These are phyloP conservation scores for Arabidopsis arenosa DNA, from an alignment of 345 rosid species.

Conservation along the genomic window DNA sequence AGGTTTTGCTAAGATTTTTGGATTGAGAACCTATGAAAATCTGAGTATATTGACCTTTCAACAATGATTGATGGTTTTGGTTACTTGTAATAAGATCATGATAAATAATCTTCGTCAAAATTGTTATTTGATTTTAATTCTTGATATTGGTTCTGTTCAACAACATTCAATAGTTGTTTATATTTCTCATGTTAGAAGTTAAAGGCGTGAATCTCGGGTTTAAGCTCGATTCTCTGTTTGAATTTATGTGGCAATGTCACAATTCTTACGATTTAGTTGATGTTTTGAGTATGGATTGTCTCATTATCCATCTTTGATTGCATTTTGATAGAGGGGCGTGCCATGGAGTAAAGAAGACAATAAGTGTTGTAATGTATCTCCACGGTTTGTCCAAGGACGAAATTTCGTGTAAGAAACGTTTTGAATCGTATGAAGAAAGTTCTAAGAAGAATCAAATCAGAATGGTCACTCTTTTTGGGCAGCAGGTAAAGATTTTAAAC, in stretches of 20 bases:
- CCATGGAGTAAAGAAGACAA: neutral
- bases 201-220: neutral
- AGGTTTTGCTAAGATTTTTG: neutral
- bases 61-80: neutral
- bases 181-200: neutral
- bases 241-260: neutral
- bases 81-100: neutral
- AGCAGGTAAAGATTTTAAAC: slow-evolving; percentile 10
- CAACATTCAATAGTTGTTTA: neutral
- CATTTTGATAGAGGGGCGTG: slow-evolving; percentile 10
- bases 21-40: too few relatives aligned
- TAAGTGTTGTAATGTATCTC: slow-evolving; percentile 8
- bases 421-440: slow-evolving; percentile 24
- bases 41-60: neutral
- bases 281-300: slow-evolving; percentile 2
- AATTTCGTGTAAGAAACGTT: neutral
- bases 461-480: slow-evolving; percentile 31
- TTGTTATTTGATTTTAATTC: neutral
- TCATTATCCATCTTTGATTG: neutral
- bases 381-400: neutral
- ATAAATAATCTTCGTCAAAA: neutral
- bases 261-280: neutral
- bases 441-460: neutral
- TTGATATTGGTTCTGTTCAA: neutral
- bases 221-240: neutral